A percentile compares a stretch with the other conserved stretches of the same genome.
These are phyloP conservation scores for Gypsophila paniculata DNA, from an alignment of 179 eudicot genomes.

Conservation along the genomic window DNA sequence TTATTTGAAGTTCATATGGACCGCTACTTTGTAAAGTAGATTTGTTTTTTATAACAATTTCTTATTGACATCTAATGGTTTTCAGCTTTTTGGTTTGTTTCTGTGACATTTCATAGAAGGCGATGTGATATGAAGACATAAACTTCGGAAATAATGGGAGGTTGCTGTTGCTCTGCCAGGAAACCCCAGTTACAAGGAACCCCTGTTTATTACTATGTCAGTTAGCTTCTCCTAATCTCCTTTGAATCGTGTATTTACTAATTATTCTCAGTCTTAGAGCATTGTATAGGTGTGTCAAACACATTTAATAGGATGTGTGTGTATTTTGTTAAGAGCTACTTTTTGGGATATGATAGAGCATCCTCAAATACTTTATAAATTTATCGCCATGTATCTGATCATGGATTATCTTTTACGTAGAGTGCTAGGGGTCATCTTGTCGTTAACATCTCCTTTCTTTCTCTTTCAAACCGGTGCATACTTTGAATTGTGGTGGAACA, in stretches of 20 bases:
- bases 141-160: conserved; percentile 54
- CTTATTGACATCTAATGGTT: conserved; percentile 4
- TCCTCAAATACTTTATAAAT: neutral
- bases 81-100: conserved; percentile 6
- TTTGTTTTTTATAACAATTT: neutral
- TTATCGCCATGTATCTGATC: neutral
- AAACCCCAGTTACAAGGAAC: conserved; percentile 67
- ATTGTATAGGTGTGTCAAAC: conserved; percentile 9
- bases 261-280: conserved; percentile 8
- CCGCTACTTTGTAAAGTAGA: neutral
- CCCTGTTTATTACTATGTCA: conserved; percentile 81
- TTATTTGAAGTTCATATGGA: neutral
- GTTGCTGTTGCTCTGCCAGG: conserved; percentile 84
- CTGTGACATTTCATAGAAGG: conserved; percentile 14
- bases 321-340: neutral
- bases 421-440: conserved; percentile 1
- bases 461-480: neutral
- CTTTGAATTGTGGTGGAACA: neutral
- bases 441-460: neutral
- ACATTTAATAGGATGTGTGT: conserved; percentile 4
- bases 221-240: conserved; percentile 26
- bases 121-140: conserved; percentile 33
- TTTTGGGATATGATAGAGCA: neutral
- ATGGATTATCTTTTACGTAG: neutral
- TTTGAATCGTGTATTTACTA: neutral